phyloP scores from a whole-genome alignment of 1,284 basidiomycete species.

The Mycena citricolor region DNA sequence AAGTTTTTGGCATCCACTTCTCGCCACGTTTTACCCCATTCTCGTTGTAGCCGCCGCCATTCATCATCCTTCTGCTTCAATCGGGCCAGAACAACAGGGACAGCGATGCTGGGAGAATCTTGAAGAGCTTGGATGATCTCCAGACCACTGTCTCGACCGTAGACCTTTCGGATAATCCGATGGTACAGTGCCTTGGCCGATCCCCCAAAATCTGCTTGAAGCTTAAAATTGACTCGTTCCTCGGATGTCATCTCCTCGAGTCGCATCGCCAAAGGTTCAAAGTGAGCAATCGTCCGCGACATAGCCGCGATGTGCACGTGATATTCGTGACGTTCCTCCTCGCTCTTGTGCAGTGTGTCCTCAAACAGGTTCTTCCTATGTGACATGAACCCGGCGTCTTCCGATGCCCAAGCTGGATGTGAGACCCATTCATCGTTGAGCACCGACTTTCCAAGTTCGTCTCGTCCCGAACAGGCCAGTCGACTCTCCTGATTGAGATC shows the following conservation, averaged over 20 bases:
- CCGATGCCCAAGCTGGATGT: conserved; percentile 97
- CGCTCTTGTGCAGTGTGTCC: conserved; percentile 93
- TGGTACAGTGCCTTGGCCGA: conserved; percentile 89
- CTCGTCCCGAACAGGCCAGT: conserved; percentile 91
- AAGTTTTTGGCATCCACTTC: conserved; percentile 98
- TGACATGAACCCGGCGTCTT: conserved; percentile 90
- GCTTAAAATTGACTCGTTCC: conserved; percentile 81
- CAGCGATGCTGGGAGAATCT: conserved; percentile 87
- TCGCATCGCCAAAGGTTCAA: conserved; percentile 87
- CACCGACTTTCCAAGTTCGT: conserved; percentile 94
- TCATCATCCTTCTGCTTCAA: conserved; percentile 97
- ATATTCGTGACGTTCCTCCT: conserved; percentile 98
- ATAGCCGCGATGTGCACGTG: conserved; percentile 96
- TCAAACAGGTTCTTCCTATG: conserved; percentile 98
- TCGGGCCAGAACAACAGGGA: conserved; percentile 89
- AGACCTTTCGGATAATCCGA: conserved; percentile 93
- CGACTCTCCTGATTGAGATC: conserved; percentile 69
- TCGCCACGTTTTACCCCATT: conserved; percentile 97
- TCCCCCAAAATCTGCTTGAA: conserved; percentile 89
- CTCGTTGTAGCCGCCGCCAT: conserved; percentile 92
- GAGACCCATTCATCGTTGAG: conserved; percentile 97
- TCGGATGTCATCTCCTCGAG: conserved; percentile 90
- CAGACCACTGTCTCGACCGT: conserved; percentile 78
- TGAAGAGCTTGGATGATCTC: conserved; percentile 92
- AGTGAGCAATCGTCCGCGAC: conserved; percentile 85